Evolutionary conservation across 2,329 filamentous ascomycete species (phyloP), one percentile per base, ranked within the genome.

Genomic region (Colletotrichum liriopes): DNA sequence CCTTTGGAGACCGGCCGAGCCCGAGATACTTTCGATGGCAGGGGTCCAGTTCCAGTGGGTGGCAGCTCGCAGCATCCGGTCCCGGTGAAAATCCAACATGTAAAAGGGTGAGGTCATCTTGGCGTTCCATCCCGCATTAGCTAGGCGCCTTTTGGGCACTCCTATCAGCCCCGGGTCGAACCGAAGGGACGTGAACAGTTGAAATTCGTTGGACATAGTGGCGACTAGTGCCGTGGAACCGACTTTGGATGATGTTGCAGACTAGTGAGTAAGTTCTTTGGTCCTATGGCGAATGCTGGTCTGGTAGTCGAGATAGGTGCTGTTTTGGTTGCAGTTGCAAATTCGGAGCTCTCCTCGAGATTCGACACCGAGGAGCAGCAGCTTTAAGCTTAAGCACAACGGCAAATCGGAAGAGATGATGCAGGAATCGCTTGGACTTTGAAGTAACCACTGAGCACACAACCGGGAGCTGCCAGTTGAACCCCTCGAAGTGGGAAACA

Each of bases 81-180:
- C 93, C 56, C 91, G 89, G 80, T 98, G 95, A 76, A 92, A 92
- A 70, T 91, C 86, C 20, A 96, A 88, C 87, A 97, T 94, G 81
- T 97, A 97, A 76, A 94, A 91, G 0, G 92, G 89, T 11, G 90
- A 93, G 8, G 83, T 78, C 35, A 84, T 82, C 35, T 77, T 74
- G 76, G 84, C 85, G 77, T 91, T 91, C 83, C 86, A 92, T 23
- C 85, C 88, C 51, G 84, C 81, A 72, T 86, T 78, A 41, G 77
- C 72, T 41, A 84, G 78, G 1, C 79, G 80, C 43, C 78, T 76
- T 66, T 81, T 81, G 12, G 84, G 81, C 45, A 86, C 81, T 9
- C 81, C 74, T 9, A 84, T 77, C 47, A 96, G 87, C 1, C 79
- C 78, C 20, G 88, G 86, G 75, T 96, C 93, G 79, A 92, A 94